Evolutionary conservation across 257 asterid species (phyloP).

Genomic region (Fraxinus anomala): DNA sequence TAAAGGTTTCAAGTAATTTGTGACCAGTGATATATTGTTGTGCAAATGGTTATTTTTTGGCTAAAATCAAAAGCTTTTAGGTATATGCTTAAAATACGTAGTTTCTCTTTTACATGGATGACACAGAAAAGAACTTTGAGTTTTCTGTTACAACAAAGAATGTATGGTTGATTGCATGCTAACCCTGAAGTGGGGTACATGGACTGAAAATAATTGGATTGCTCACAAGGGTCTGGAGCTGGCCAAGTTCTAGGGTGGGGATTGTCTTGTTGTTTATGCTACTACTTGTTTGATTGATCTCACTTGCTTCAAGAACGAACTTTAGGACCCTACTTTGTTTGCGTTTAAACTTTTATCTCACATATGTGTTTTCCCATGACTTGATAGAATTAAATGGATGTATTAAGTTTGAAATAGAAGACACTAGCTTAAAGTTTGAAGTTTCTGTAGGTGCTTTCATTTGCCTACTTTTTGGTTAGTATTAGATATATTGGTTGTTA

Average conservation of each 20-base stretch:
- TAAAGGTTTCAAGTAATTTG: neutral
- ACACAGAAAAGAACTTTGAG: neutral
- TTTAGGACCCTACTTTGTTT: neutral
- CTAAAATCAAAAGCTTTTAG: neutral
- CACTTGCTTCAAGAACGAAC: neutral
- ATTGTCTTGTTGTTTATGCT: neutral
- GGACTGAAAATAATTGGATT: neutral
- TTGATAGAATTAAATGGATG: neutral
- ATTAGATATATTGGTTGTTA: neutral
- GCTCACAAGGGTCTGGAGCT: neutral
- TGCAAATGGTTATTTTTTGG: neutral
- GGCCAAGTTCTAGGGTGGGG: neutral
- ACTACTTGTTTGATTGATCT: slow-evolving; percentile 5
- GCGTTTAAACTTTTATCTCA: neutral
- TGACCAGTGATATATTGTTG: neutral
- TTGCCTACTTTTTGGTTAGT: slow-evolving; percentile 1
- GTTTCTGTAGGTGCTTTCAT: neutral
- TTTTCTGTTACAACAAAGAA: neutral
- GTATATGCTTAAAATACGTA: neutral
- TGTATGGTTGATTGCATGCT: too few species aligned
- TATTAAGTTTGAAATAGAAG: neutral
- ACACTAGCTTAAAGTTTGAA: slow-evolving; percentile 7
- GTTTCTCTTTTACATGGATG: neutral
- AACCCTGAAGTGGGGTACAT: neutral
- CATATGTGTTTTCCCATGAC: neutral